Evolutionary conservation across 768 basidiomycete species (phyloP), one percentile per base, ranked within the genome.

Genomic region (Tephrocybe sp.): DNA sequence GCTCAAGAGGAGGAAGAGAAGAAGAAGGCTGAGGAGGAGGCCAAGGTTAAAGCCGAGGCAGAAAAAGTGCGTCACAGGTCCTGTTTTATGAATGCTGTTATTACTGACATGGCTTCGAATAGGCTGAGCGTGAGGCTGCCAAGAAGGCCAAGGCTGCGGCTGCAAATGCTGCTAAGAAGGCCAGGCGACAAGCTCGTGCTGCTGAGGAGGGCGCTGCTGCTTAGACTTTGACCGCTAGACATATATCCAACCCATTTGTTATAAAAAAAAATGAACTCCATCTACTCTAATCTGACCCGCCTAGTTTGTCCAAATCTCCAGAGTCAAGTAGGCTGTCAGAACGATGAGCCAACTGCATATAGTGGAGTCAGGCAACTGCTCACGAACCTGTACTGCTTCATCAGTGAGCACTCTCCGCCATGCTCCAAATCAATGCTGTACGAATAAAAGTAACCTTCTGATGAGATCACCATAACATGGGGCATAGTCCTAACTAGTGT

Each of bases 361-460:
- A 11, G 17, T n/a, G 30, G 17, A 4, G 6, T 3, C 18, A 20
- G 45, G 17, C 20, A 10, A 12, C 28, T 5, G 28, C 12, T 17
- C 24, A 61, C 75, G 28, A 26, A 83, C 83, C 83, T 89, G 65
- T 94, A 98, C 67, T 96, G 93, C 73, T 96, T 96, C 80, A 94
- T 88, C 62, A 99, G 67, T 17, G 88, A 81, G 61, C 96, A 98
- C 68, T 99, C 96, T 2, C 96, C 96, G 2, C 96, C 96, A 45
- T 88, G 86, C 68, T 99, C 96, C 54, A 98, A 71, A 70, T 99
- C 96, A 62, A 99, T 96, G 60, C 80, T 90, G 68, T 98, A 98
- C 14, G 88, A 84, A 64, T 99, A 98, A 67, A 97, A 96, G 60
- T 93, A 90, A 1, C 96, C 96, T 51, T 98, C 94, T 0, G 91